Evolutionary conservation across 1,284 basidiomycete genomes (phyloP).

Genomic region (Fomitopsis palustris): DNA sequence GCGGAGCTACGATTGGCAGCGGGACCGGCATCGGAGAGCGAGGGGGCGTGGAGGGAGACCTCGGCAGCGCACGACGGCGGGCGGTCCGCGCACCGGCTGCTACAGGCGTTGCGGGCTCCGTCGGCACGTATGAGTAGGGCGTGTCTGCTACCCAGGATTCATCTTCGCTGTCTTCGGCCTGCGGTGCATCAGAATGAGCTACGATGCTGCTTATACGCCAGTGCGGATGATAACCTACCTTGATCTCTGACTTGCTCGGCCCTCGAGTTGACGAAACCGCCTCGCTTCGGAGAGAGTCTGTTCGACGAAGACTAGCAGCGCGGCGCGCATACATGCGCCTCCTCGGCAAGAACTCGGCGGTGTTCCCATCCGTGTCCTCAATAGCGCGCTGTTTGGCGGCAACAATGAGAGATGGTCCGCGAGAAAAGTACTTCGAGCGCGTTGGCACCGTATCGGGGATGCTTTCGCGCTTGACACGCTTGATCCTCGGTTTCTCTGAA

Average conservation of each 20-base stretch:
- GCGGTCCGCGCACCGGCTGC: slow-evolving; percentile 3
- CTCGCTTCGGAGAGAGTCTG: slow-evolving; percentile 17
- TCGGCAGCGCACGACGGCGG: background rate
- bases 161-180: background rate
- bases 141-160: background rate
- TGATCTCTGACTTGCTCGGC: background rate
- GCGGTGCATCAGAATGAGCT: background rate
- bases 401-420: background rate
- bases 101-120: slow-evolving; percentile 7
- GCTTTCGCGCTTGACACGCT: background rate
- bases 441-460: background rate
- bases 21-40: slow-evolving; percentile 5
- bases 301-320: slow-evolving; percentile 17
- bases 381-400: background rate
- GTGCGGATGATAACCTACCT: background rate
- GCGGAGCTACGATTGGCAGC: slow-evolving; percentile 55
- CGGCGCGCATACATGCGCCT: slow-evolving; percentile 12
- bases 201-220: too few species aligned
- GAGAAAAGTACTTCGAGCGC: slow-evolving; percentile 1
- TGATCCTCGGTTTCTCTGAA: background rate
- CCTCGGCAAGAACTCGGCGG: background rate
- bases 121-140: slow-evolving; percentile 5
- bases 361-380: background rate
- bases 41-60: background rate
- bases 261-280: background rate